Conservation (phyloP, 345 rosid species). For the Dimocarpus longan region DNA sequence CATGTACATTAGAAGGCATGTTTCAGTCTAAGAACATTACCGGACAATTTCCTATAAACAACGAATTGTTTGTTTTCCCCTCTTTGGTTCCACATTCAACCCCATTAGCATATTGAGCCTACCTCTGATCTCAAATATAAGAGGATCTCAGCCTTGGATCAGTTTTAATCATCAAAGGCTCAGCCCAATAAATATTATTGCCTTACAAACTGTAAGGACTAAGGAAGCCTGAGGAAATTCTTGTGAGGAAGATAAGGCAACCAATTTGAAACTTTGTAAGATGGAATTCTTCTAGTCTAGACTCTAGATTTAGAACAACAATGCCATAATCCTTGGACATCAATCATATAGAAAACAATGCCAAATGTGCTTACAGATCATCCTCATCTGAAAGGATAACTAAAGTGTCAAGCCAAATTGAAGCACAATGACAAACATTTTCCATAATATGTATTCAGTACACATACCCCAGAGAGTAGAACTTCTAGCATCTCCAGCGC, state of each 20-base stretch:
- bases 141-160: not conserved
- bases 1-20: not conserved
- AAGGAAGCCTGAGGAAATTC: not conserved
- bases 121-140: not conserved
- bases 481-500: constrained; percentile 74
- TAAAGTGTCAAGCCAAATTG: constrained; percentile 4
- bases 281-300: not conserved
- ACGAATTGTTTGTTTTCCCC: not conserved
- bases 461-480: constrained; percentile 78
- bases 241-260: not conserved
- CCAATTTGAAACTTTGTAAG: not conserved
- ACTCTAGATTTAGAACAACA: not conserved
- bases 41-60: not conserved
- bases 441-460: not conserved
- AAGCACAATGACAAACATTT: not conserved
- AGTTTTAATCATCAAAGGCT: not conserved
- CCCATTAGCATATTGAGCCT: not conserved
- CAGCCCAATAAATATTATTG: not conserved
- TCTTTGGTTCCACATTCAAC: not conserved
- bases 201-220: not conserved
- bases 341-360: not conserved
- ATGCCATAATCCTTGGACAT: not conserved
- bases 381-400: not conserved
- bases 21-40: not conserved
- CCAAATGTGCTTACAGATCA: not conserved